Evolutionary conservation across 768 basidiomycete genomes (phyloP).

Genomic region (Brasilioporus rufonigricans): DNA sequence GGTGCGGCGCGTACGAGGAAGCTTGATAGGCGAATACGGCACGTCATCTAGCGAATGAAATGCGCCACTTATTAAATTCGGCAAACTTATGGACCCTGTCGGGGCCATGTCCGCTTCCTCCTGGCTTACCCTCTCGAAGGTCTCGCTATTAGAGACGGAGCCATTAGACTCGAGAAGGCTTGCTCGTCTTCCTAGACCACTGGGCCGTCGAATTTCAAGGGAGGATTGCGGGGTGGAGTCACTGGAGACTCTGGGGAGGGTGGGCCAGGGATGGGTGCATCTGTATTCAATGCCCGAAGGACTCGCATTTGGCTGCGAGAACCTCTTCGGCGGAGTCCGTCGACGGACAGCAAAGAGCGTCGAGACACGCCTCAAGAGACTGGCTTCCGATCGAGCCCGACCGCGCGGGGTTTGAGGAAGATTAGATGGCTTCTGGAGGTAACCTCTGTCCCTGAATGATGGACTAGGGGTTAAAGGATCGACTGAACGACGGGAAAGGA

Average conservation of each 20-base stretch:
- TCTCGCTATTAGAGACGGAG: slow-evolving; percentile 11
- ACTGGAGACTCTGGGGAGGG: slow-evolving; percentile 24
- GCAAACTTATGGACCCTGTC: slow-evolving; percentile 15
- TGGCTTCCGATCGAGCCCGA: slow-evolving; percentile 27
- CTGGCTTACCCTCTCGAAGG: neutral
- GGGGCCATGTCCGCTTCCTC: neutral
- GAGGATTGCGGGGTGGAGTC: slow-evolving; percentile 22
- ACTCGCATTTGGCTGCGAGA: slow-evolving; percentile 2
- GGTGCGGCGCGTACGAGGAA: neutral
- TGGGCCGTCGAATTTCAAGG: slow-evolving; percentile 33
- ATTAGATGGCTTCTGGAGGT: neutral
- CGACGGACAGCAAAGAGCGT: slow-evolving; percentile 27
- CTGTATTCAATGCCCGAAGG: slow-evolving; percentile 18
- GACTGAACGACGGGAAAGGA: slow-evolving; percentile 29
- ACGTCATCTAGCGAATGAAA: slow-evolving; percentile 2
- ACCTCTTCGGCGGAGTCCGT: slow-evolving; percentile 17
- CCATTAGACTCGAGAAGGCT: slow-evolving; percentile 22
- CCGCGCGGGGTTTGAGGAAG: slow-evolving; percentile 12
- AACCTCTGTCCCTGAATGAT: slow-evolving; percentile 1
- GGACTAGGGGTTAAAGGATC: slow-evolving; percentile 17
- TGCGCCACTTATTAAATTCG: slow-evolving; percentile 18
- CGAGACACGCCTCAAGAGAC: slow-evolving; percentile 28
- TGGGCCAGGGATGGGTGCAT: slow-evolving; percentile 8
- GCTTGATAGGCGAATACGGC: neutral
- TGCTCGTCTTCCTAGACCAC: slow-evolving; percentile 31